Evolutionary conservation across 352 stramenopile genomes (phyloP), one percentile per base, ranked within the genome.

Genomic region (Globisporangium cylindrosporum): DNA sequence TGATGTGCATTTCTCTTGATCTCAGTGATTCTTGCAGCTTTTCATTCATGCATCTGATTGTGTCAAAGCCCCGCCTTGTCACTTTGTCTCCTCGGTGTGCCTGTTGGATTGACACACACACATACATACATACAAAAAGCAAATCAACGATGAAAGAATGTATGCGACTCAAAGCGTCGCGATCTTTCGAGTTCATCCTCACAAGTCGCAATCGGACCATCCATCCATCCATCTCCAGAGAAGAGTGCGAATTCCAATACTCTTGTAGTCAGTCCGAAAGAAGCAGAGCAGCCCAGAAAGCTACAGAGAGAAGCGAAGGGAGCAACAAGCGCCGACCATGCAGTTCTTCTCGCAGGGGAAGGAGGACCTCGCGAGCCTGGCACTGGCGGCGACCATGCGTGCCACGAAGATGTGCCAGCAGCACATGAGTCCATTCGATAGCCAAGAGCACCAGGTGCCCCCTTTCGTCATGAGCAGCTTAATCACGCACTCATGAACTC

Each of bases 301-400:
- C 7, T 18, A 60, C 27, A 36, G 48, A 9, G 27, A 61, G 20
- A 43, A 32, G 34, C 36, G 32, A 18, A 60, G 18, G 4, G n/a
- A 51, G 48, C 1, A 59, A 8, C 38, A 24, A 22, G 25, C 36
- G 60, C 36, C 14, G 8, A 15, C 20, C 25, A 84, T 85, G 77
- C 77, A 85, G 67, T 80, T 82, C 64, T 78, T 85, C 57, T 49
- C 71, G 5, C 62, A 74, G 41, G 55, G 57, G 6, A 79, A 79
- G 41, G 75, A 81, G 8, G 76, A 76, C 36, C 27, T 79, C 7
- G 51, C 68, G 32, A 59, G 67, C 5, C 63, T 67, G 49, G 77
- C 73, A 36, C 62, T 82, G 15, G 61, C 71, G n/a, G 66, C 69
- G 22, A 75, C 75, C 12, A 82, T 79, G 73, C 75, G 77, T 18